A percentile compares a stretch with the other conserved stretches of the same genome.
Evolutionary conservation across 176 grass and related monocot genomes (phyloP).

Genomic region (Puccinellia tenuiflora): DNA sequence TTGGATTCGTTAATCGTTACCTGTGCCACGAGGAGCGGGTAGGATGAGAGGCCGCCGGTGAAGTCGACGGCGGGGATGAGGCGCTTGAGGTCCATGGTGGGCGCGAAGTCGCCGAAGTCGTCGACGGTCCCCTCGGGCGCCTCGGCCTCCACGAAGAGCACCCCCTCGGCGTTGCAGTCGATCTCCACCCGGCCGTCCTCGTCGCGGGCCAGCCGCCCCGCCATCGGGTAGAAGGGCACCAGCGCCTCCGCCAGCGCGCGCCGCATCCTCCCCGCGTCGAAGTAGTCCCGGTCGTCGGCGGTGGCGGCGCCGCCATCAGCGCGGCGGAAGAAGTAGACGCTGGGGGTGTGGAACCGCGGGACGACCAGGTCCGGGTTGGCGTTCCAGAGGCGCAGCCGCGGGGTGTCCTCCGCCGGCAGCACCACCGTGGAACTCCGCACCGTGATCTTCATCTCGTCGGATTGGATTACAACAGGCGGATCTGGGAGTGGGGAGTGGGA

Average conservation of each 20-base stretch:
- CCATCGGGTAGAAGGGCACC: slow-evolving; percentile 92
- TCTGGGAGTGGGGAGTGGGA: neutral
- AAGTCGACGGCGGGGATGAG: slow-evolving; percentile 79
- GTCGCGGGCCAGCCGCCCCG: slow-evolving; percentile 68
- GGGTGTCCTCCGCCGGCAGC: slow-evolving; percentile 57
- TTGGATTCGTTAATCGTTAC: slow-evolving; percentile 18
- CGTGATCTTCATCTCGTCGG: slow-evolving; percentile 58
- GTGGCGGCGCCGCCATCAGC: neutral
- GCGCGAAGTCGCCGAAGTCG: slow-evolving; percentile 85
- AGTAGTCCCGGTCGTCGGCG: slow-evolving; percentile 28
- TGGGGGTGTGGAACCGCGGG: slow-evolving; percentile 79
- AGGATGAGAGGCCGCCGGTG: slow-evolving; percentile 74
- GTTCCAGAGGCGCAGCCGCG: slow-evolving; percentile 60
- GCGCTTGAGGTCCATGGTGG: slow-evolving; percentile 82
- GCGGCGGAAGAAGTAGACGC: slow-evolving; percentile 80
- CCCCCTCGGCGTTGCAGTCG: slow-evolving; percentile 69
- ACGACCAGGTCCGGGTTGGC: slow-evolving; percentile 75
- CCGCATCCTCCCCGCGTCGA: slow-evolving; percentile 56
- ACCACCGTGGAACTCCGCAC: slow-evolving; percentile 62
- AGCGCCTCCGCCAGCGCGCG: slow-evolving; percentile 60
- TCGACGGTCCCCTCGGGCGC: slow-evolving; percentile 52
- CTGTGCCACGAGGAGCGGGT: slow-evolving; percentile 82
- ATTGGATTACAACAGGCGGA: neutral
- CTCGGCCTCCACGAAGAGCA: slow-evolving; percentile 87
- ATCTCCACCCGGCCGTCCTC: slow-evolving; percentile 84